Evolutionary conservation across 306 rosid genomes (phyloP).

Genomic region (Pyrus pyrifolia): DNA sequence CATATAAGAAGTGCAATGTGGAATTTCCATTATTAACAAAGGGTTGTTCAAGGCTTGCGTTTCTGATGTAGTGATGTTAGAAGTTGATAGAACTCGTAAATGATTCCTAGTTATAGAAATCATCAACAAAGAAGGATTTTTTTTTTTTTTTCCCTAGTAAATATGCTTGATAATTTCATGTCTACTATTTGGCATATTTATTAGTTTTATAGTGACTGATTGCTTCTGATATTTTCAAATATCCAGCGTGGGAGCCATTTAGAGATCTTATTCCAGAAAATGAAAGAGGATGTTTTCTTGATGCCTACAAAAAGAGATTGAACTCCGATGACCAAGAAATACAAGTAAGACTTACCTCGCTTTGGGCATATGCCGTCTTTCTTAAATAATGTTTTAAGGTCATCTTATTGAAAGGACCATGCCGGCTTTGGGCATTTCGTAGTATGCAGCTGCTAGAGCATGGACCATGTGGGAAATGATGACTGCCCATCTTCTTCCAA

Average conservation of each 20-base stretch:
- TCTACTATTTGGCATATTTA: not conserved
- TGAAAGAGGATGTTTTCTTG: conserved; percentile 66
- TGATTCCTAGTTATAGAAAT: not conserved
- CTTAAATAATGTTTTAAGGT: not conserved
- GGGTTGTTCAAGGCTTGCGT: not conserved
- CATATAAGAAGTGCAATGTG: not conserved
- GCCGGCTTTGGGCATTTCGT: too few relatives aligned
- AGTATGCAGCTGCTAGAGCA: conserved; percentile 85
- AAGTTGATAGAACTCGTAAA: not conserved
- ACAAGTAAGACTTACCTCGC: conserved; percentile 49
- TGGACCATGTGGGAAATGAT: conserved; percentile 99
- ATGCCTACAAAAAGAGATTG: conserved; percentile 79
- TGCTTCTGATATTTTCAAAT: conserved; percentile 18
- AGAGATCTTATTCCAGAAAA: conserved; percentile 81
- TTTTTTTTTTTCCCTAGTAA: not conserved
- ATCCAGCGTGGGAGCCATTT: conserved; percentile 86
- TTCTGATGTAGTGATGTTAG: not conserved
- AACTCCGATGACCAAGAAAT: conserved; percentile 67
- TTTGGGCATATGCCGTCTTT: conserved; percentile 4
- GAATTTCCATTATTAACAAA: not conserved
- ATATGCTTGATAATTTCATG: not conserved
- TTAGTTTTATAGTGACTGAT: conserved; percentile 13
- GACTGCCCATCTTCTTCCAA: conserved; percentile 86
- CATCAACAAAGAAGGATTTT: not conserved
- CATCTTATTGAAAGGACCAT: not conserved